Evolutionary conservation across 495 filamentous ascomycete species (phyloP).

Genomic region (Trichocladium antarcticum): DNA sequence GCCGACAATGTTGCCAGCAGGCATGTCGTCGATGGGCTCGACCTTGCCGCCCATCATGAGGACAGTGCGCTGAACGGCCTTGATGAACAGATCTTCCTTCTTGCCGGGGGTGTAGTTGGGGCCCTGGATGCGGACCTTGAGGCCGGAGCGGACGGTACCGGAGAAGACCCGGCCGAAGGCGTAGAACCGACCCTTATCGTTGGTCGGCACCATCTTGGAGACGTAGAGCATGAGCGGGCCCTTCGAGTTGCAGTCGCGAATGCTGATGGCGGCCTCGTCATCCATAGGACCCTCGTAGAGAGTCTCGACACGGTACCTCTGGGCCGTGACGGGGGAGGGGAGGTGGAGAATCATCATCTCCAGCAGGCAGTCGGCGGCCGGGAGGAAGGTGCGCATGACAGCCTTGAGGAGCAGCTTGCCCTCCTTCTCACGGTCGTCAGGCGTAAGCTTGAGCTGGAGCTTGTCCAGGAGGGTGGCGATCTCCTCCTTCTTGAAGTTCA

Average conservation of each 20-base stretch:
- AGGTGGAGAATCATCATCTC: constrained; percentile 99
- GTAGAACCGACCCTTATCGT: constrained; percentile 99
- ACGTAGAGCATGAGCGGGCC: constrained; percentile 99
- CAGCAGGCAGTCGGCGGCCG: constrained; percentile 92
- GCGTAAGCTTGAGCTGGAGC: constrained; percentile 78
- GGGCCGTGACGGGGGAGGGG: constrained; percentile 88
- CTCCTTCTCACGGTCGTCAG: constrained; percentile 84
- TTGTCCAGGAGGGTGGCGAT: constrained; percentile 71
- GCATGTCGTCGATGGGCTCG: constrained; percentile 98
- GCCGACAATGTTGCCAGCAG: constrained; percentile 98
- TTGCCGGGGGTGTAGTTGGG: constrained; percentile 96
- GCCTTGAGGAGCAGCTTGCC: constrained; percentile 96
- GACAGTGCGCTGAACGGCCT: constrained; percentile 98
- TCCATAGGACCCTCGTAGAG: constrained; percentile 95
- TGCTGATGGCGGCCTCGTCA: constrained; percentile 84
- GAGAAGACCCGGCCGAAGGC: constrained; percentile 99
- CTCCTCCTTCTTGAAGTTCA: constrained; percentile 98
- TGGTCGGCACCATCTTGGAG: constrained; percentile 99
- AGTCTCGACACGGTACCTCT: constrained; percentile 97
- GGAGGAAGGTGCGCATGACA: constrained; percentile 96
- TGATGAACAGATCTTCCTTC: constrained; percentile 99
- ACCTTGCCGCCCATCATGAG: constrained; percentile 99
- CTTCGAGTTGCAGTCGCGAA: constrained; percentile 96
- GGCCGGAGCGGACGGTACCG: constrained; percentile 89
- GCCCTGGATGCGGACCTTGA: constrained; percentile 99